These are phyloP conservation scores for Populus alba DNA, from an alignment of 345 rosid species.

Conservation along the genomic window DNA sequence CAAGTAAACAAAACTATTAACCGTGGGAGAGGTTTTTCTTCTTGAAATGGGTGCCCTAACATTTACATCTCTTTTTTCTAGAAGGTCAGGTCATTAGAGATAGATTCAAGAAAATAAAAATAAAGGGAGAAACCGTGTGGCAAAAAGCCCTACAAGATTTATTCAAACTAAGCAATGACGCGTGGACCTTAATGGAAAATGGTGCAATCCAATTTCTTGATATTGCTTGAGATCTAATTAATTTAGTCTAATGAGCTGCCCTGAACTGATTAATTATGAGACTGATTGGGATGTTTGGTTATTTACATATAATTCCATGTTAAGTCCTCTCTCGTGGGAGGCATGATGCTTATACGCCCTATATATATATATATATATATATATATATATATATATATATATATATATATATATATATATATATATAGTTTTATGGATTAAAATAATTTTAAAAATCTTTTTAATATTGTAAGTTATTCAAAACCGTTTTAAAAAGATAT, in stretches of 20 bases:
- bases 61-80: not conserved
- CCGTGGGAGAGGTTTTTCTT: not conserved
- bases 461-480: too few species aligned
- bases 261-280: not conserved
- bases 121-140: conserved; percentile 13
- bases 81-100: not conserved
- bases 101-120: not conserved
- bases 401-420: not conserved
- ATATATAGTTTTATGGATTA: not conserved
- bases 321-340: not conserved
- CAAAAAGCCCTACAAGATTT: not conserved
- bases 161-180: conserved; percentile 9
- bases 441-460: too few species aligned
- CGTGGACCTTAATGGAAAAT: conserved; percentile 5
- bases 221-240: conserved; percentile 7
- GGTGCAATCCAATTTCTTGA: not conserved
- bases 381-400: too few species aligned
- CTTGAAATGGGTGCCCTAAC: not conserved
- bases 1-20: not conserved
- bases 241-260: not conserved
- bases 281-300: not conserved
- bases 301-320: not conserved
- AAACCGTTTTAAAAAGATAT: too few species aligned
- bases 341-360: not conserved
- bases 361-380: fast-evolving